Evolutionary conservation across 257 asterid species (phyloP), one percentile per base, ranked within the genome.

Genomic region (Fraxinus cuspidata): DNA sequence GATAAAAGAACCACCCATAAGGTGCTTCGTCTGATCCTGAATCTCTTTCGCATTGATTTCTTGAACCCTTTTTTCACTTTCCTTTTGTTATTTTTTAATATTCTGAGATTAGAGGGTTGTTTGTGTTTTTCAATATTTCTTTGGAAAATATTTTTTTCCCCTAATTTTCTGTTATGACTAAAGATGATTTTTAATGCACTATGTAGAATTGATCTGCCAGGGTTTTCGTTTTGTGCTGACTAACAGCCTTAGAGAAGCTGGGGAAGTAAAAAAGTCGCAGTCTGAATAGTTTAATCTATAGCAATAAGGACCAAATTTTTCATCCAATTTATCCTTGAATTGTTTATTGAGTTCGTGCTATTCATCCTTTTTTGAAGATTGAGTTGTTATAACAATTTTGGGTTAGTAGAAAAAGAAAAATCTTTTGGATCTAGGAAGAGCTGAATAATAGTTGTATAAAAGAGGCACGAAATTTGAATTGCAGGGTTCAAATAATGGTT

Each of bases 1-100:
- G 76, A 64, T 74, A 27, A 75, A 73, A 68, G 75, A 72, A 71
- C 77, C 73, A 71, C 77, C 73, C 64, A 10, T 44, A 85, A 82
- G 85, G 88, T 85, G 34, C 40, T 6, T 72, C 2, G 42, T 12
- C 35, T 11, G 35, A 63, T 63, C 69, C 34, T 63, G 35, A 31
- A 25, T 25, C 69, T 58, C 19, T 27, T 63, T 63, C 7, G 69
- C 19, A 25, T 27, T 23, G 18, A 63, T 63, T 23, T 63, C 69
- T 35, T 7, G 7, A 32, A n/a, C 32, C 35, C 35, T 4, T 32
- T 32, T 32, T 32, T 32, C 35, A 32, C 6, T 32, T 32, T 32
- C 35, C 6, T 32, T 32, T 32, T 32, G 35, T 15, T 37, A 4
- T 3, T 7, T 15, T 66, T 56, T 1, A 21, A n/a, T 23, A 19